phyloP scores from a whole-genome alignment of 2,329 filamentous ascomycete genomes.

The Colletotrichum orbiculare region DNA sequence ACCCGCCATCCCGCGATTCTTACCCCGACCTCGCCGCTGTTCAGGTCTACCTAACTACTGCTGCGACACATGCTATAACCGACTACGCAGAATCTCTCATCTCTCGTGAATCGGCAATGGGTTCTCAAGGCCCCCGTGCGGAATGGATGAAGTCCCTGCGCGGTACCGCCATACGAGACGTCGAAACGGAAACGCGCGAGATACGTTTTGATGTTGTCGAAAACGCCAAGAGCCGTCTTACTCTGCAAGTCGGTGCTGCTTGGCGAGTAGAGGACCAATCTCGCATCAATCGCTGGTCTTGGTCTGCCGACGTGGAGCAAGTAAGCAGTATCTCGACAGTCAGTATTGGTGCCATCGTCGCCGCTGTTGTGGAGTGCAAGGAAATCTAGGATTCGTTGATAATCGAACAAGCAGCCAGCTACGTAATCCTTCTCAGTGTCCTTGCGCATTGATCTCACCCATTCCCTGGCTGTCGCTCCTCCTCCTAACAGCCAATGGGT shows the following conservation, averaged over 20 bases:
- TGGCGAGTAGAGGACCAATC: slow-evolving; percentile 34
- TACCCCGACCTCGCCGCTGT: slow-evolving; percentile 59
- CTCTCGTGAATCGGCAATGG: slow-evolving; percentile 4
- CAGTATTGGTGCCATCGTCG: slow-evolving; percentile 24
- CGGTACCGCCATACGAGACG: slow-evolving; percentile 46
- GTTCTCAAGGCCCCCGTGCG: slow-evolving; percentile 6
- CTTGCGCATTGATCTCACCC: background rate
- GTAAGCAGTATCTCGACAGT: background rate
- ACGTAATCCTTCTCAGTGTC: no score
- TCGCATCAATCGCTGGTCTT: slow-evolving; percentile 43
- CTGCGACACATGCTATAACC: slow-evolving; percentile 53
- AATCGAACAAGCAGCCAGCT: no score
- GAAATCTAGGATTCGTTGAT: slow-evolving; percentile 19
- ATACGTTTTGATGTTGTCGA: slow-evolving; percentile 47
- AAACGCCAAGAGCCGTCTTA: slow-evolving; percentile 24
- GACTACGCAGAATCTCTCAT: slow-evolving; percentile 46
- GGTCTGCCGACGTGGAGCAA: slow-evolving; percentile 39
- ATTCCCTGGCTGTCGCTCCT: background rate
- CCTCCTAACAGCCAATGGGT: background rate
- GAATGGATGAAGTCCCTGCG: slow-evolving; percentile 46
- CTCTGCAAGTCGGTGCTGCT: slow-evolving; percentile 40
- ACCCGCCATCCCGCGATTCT: slow-evolving; percentile 55
- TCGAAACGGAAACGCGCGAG: slow-evolving; percentile 42
- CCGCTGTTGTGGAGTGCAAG: slow-evolving; percentile 28
- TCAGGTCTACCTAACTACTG: slow-evolving; percentile 57